Evolutionary conservation across 2,329 filamentous ascomycete genomes (phyloP).

Genomic region (Penicillium italicum): DNA sequence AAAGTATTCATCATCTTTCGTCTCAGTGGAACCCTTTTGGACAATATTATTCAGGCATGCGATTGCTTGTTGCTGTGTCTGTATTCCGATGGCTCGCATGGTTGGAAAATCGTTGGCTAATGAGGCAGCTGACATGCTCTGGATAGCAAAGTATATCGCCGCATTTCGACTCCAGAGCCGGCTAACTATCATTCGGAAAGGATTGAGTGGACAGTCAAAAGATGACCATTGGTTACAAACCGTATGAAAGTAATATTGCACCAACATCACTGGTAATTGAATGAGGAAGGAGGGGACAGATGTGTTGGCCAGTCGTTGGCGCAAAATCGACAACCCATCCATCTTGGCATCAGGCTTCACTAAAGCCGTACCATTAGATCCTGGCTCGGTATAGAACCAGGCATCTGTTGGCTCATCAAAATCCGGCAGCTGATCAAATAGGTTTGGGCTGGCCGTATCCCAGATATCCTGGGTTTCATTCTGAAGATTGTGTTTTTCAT

Average conservation of each 20-base stretch:
- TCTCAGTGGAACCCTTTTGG: slow-evolving; percentile 13
- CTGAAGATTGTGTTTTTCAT: background rate
- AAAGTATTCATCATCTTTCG: slow-evolving; percentile 23
- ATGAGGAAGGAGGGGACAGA: slow-evolving; percentile 21
- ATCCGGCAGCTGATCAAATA: slow-evolving; percentile 17
- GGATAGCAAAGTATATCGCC: slow-evolving; percentile 24
- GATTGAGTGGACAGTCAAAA: slow-evolving; percentile 24
- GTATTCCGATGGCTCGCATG: slow-evolving; percentile 22
- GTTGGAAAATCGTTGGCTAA: slow-evolving; percentile 23
- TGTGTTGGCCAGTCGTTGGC: slow-evolving; percentile 17
- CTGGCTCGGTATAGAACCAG: background rate
- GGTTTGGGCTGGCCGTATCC: slow-evolving; percentile 12
- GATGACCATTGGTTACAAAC: slow-evolving; percentile 26
- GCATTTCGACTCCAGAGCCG: slow-evolving; percentile 24
- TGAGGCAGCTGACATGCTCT: slow-evolving; percentile 26
- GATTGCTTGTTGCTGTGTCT: slow-evolving; percentile 25
- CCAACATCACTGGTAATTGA: slow-evolving; percentile 21
- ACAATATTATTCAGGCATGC: slow-evolving; percentile 19
- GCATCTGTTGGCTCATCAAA: slow-evolving; percentile 12
- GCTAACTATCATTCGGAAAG: slow-evolving; percentile 20
- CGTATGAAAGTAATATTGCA: slow-evolving; percentile 24
- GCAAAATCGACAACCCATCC: slow-evolving; percentile 19
- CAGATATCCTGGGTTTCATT: slow-evolving; percentile 11
- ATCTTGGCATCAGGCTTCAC: slow-evolving; percentile 1
- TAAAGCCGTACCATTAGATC: background rate